A percentile compares a stretch with the other conserved stretches of the same genome.
Evolutionary conservation across 73 alveolate genomes (phyloP).

Genomic region (Diophrys appendiculata): DNA sequence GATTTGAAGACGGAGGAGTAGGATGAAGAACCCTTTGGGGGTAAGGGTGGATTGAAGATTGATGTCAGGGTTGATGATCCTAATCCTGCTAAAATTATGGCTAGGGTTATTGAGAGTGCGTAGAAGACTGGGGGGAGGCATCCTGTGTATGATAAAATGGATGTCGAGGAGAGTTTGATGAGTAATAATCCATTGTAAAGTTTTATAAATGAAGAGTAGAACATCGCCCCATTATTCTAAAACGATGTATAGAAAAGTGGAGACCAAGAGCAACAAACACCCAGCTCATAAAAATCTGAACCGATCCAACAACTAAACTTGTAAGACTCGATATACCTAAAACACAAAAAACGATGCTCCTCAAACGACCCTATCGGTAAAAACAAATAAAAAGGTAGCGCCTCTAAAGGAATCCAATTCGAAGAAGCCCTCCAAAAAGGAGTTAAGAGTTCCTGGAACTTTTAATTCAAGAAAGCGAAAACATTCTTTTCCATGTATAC

Average conservation of each 20-base stretch:
- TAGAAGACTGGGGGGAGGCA: not conserved
- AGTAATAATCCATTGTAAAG: not conserved
- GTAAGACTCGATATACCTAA: too few relatives aligned
- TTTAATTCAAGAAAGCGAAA: constrained; percentile 39
- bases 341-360: too few relatives aligned
- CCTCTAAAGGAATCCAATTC: too few relatives aligned
- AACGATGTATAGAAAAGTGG: too few relatives aligned
- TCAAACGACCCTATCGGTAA: too few relatives aligned
- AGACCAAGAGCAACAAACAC: too few relatives aligned
- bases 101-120: not conserved
- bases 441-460: constrained; percentile 51
- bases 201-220: not conserved
- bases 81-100: not conserved
- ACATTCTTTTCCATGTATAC: constrained; percentile 18
- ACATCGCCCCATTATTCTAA: too few relatives aligned
- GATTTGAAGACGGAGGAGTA: not conserved
- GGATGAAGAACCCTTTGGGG: not conserved
- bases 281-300: too few relatives aligned
- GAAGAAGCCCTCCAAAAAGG: constrained; percentile 32
- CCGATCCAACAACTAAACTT: too few relatives aligned
- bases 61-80: not conserved
- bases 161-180: not conserved
- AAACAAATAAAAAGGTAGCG: too few relatives aligned
- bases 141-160: not conserved
- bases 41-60: not conserved